Conservation (phyloP, 106 monocot genomes). For the Ottelia alismoides region DNA sequence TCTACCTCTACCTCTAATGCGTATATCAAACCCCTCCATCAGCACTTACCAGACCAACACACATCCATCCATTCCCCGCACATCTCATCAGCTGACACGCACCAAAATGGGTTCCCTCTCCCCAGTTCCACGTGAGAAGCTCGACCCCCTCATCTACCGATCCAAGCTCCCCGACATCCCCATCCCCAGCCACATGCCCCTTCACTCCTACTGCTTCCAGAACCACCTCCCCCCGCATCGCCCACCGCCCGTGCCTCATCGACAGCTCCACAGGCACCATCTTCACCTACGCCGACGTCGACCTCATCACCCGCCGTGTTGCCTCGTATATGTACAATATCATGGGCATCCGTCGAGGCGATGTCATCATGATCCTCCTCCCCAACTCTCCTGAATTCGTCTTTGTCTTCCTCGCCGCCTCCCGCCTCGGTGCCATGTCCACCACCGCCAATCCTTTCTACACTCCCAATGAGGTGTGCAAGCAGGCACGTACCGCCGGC, state of each 20-base stretch:
- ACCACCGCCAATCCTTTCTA: conserved; percentile 84
- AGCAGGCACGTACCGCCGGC: conserved; percentile 43
- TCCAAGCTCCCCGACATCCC: conserved; percentile 82
- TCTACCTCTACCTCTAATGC: too few relatives aligned
- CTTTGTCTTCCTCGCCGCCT: conserved; percentile 67
- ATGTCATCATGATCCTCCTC: conserved; percentile 67
- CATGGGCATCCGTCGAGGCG: conserved; percentile 40
- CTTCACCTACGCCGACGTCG: conserved; percentile 44
- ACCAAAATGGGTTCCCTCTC: too few relatives aligned
- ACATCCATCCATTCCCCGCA: too few relatives aligned
- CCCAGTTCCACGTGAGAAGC: too few relatives aligned
- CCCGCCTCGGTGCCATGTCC: conserved; percentile 43
- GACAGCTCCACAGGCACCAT: conserved; percentile 37
- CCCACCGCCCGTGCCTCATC: conserved; percentile 54
- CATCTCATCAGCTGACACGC: too few relatives aligned
- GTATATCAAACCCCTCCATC: too few relatives aligned
- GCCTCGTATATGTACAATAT: conserved; percentile 39
- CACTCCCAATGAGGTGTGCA: conserved; percentile 56
- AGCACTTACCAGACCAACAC: too few relatives aligned
- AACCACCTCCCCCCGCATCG: conserved; percentile 17
- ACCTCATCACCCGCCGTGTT: conserved; percentile 26
- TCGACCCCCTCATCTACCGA: conserved; percentile 62
- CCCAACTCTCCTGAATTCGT: conserved; percentile 70
- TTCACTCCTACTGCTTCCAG: conserved; percentile 83
- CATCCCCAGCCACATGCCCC: conserved; percentile 50